phyloP scores from a whole-genome alignment of 2,329 filamentous ascomycete genomes.

The Calonectria fujianensis region DNA sequence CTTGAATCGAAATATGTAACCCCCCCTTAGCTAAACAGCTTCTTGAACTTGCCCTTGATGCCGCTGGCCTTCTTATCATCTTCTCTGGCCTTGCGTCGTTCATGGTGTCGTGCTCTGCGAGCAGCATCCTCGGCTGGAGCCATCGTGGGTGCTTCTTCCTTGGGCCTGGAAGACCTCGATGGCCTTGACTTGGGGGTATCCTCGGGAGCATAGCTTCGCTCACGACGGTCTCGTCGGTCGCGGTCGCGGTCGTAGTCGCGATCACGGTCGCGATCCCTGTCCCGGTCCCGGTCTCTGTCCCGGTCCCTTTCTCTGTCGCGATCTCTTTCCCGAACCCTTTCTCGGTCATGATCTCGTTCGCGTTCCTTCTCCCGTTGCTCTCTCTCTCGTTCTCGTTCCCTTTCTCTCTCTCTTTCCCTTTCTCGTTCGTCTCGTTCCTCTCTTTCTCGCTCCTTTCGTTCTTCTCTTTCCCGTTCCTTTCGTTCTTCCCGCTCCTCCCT shows the following conservation, averaged over 20 bases:
- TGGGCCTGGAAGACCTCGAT: conserved; percentile 48
- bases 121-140: conserved; percentile 57
- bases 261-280: conserved; percentile 9
- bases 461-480: neutral
- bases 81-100: conserved; percentile 58
- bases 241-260: conserved; percentile 19
- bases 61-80: conserved; percentile 57
- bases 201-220: conserved; percentile 34
- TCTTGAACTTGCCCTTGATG: conserved; percentile 58
- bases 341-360: conserved; percentile 3
- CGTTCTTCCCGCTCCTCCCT: conserved; percentile 5
- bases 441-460: neutral
- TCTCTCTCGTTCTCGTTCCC: neutral
- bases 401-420: neutral
- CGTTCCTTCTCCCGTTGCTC: neutral
- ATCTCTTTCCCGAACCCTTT: conserved; percentile 43
- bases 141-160: conserved; percentile 50
- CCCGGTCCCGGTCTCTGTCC: conserved; percentile 37
- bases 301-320: conserved; percentile 43
- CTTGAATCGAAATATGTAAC: conserved; percentile 42
- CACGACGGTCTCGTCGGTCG: conserved; percentile 13
- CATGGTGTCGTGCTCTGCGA: conserved; percentile 58
- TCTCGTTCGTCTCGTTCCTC: neutral
- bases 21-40: conserved; percentile 53
- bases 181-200: conserved; percentile 34